phyloP scores from a whole-genome alignment of 2,329 filamentous ascomycete species.

The Colletotrichum falcatum region DNA sequence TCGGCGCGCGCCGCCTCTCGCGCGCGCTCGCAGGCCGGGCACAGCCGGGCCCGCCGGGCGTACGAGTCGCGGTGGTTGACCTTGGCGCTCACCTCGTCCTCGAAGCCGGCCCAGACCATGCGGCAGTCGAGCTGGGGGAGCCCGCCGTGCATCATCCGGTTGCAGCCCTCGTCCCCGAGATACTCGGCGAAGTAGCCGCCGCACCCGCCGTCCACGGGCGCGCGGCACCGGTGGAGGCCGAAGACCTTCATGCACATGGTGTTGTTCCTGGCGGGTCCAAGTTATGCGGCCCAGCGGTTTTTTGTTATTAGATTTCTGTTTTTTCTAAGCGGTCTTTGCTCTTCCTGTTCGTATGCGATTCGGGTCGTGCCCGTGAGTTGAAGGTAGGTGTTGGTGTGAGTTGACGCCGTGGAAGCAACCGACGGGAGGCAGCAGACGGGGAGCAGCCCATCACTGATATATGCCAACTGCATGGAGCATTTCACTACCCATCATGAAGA shows the following conservation, averaged over 20 bases:
- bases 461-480: neutral
- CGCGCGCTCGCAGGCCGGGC: constrained; percentile 6
- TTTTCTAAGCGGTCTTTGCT: too few relatives aligned
- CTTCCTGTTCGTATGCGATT: neutral
- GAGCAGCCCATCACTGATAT: neutral
- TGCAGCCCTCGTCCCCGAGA: constrained; percentile 14
- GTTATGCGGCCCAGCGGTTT: neutral
- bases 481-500: neutral
- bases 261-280: neutral
- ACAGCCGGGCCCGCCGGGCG: neutral
- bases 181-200: constrained; percentile 31
- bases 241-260: constrained; percentile 35
- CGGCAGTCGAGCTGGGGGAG: constrained; percentile 16
- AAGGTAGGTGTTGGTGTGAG: neutral
- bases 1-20: neutral
- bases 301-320: too few relatives aligned
- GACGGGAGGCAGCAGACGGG: too few relatives aligned
- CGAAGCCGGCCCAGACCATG: constrained; percentile 33
- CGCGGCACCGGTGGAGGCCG: constrained; percentile 28
- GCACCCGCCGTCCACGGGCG: constrained; percentile 18
- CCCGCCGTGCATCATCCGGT: constrained; percentile 7
- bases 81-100: constrained; percentile 8
- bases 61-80: constrained; percentile 22
- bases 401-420: neutral
- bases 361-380: neutral